Conservation (phyloP, 2,329 filamentous ascomycete species). For the Fusarium floridanum region DNA sequence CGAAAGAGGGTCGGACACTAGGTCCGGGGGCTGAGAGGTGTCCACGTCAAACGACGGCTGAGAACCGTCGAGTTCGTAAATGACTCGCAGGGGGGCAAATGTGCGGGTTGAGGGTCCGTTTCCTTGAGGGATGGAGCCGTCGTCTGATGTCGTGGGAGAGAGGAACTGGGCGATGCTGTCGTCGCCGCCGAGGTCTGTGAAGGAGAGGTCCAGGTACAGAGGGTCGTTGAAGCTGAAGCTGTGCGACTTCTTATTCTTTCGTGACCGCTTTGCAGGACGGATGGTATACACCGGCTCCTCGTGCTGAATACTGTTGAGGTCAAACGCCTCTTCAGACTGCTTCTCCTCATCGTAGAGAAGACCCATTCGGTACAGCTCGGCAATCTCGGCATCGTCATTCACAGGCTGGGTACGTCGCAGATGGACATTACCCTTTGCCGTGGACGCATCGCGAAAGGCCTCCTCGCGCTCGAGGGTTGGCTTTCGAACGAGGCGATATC, state of each 20-base stretch:
- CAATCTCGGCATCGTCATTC: conserved; percentile 53
- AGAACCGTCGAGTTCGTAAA: conserved; percentile 56
- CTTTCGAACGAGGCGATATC: conserved; percentile 49
- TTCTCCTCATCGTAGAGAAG: conserved; percentile 60
- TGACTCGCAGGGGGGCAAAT: conserved; percentile 53
- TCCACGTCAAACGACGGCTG: conserved; percentile 52
- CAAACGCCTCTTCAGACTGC: conserved; percentile 51
- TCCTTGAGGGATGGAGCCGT: conserved; percentile 24
- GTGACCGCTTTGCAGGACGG: conserved; percentile 51
- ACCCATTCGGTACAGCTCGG: conserved; percentile 59
- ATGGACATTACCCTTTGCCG: conserved; percentile 50
- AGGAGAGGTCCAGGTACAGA: conserved; percentile 57
- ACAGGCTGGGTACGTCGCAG: conserved; percentile 39
- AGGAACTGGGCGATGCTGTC: conserved; percentile 55
- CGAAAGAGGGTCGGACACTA: conserved; percentile 51
- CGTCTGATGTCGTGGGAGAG: conserved; percentile 33
- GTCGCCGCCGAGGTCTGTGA: conserved; percentile 58
- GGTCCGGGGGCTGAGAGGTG: conserved; percentile 53
- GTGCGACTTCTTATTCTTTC: conserved; percentile 43
- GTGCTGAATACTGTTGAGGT: conserved; percentile 55
- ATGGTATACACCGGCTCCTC: conserved; percentile 56
- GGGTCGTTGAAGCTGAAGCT: conserved; percentile 43
- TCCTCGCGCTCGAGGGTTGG: conserved; percentile 62
- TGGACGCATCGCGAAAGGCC: conserved; percentile 59
- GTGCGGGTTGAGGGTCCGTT: conserved; percentile 26